Evolutionary conservation across 495 filamentous ascomycete species (phyloP).

Genomic region (Penicillium fimorum): DNA sequence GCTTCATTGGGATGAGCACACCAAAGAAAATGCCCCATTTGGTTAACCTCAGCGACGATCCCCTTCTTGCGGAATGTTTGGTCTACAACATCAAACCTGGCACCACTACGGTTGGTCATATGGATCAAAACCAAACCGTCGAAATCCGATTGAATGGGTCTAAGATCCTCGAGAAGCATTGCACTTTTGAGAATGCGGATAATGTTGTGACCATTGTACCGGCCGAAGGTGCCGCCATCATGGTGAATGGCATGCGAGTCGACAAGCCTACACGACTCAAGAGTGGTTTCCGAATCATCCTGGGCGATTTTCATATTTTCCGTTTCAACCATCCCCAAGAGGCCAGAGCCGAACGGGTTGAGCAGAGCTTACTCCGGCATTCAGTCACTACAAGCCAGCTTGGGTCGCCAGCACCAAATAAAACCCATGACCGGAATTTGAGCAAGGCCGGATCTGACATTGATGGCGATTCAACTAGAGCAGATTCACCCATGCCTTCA

Average conservation of each 20-base stretch:
- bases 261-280: constrained; percentile 78
- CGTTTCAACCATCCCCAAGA: constrained; percentile 98
- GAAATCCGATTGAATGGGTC: constrained; percentile 95
- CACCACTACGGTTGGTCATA: constrained; percentile 87
- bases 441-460: constrained; percentile 73
- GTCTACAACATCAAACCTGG: constrained; percentile 99
- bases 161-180: constrained; percentile 88
- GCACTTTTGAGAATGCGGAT: constrained; percentile 88
- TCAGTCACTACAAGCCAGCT: constrained; percentile 81
- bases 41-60: constrained; percentile 96
- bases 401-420: constrained; percentile 63
- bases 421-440: constrained; percentile 72
- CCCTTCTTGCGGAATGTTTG: constrained; percentile 90
- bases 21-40: constrained; percentile 99
- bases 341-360: constrained; percentile 86
- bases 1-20: constrained; percentile 90
- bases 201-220: constrained; percentile 88
- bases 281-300: constrained; percentile 90
- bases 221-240: constrained; percentile 84
- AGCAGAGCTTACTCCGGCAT: constrained; percentile 84
- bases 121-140: constrained; percentile 70
- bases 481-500: constrained; percentile 76
- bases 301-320: constrained; percentile 99
- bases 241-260: constrained; percentile 94
- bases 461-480: constrained; percentile 67